Conservation (phyloP, 1,284 basidiomycete genomes). For the Ganoderma leucocontextum region DNA sequence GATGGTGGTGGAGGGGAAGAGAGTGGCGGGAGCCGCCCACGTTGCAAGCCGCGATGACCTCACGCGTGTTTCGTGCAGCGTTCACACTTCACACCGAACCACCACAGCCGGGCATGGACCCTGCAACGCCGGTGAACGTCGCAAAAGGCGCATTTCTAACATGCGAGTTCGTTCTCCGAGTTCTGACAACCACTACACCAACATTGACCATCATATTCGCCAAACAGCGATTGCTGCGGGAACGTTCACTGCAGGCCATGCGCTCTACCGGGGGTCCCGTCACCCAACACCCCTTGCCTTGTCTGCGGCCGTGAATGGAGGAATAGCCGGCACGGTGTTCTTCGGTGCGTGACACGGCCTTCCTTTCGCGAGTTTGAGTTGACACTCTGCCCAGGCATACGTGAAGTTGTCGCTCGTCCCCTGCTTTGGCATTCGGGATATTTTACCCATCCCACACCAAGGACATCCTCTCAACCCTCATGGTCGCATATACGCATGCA, state of each 20-base stretch:
- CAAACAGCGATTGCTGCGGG: constrained; percentile 58
- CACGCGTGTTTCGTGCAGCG: not conserved
- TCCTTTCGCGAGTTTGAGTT: not conserved
- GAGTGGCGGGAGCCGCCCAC: not conserved
- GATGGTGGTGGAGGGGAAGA: constrained; percentile 3
- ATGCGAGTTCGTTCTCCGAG: constrained; percentile 76
- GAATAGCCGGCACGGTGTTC: constrained; percentile 71
- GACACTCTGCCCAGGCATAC: constrained; percentile 54
- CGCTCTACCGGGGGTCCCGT: constrained; percentile 51
- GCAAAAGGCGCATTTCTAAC: constrained; percentile 63
- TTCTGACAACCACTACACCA: constrained; percentile 25
- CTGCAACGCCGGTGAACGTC: constrained; percentile 56
- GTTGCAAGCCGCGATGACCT: not conserved
- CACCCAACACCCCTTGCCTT: constrained; percentile 50
- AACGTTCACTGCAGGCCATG: constrained; percentile 62
- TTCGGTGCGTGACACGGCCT: constrained; percentile 61
- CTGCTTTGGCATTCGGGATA: constrained; percentile 46
- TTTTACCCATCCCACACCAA: constrained; percentile 36
- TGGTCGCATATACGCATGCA: constrained; percentile 63
- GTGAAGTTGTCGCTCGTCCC: constrained; percentile 73
- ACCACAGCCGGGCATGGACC: constrained; percentile 40
- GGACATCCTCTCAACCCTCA: constrained; percentile 36
- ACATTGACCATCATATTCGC: constrained; percentile 33
- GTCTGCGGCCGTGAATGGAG: constrained; percentile 70
- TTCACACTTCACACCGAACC: not conserved